Evolutionary conservation across 1,284 basidiomycete species (phyloP), one percentile per base, ranked within the genome.

Genomic region (Prillingera fragicola): DNA sequence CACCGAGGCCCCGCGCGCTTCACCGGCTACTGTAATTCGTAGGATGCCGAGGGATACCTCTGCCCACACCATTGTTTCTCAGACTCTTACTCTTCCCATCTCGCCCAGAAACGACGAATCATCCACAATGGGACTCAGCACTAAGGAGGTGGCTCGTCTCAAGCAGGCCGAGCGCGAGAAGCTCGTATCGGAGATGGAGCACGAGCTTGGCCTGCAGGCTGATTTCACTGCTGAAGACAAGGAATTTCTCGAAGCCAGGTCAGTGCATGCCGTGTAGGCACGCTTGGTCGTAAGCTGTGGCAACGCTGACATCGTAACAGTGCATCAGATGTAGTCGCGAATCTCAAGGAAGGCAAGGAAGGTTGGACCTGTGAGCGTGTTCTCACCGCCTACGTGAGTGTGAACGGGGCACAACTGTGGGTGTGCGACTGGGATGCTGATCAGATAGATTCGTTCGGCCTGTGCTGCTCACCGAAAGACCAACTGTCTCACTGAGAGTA

Each of bases 401-500:
- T 7, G 22, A 7, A 18, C 18, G 26, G 32, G 17, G 17, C 23
- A 14, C n/a, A n/a, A n/a, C n/a, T n/a, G n/a, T n/a, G n/a, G n/a
- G n/a, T n/a, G n/a, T n/a, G n/a, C n/a, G n/a, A n/a, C n/a, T n/a
- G n/a, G n/a, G n/a, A n/a, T 18, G 19, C 45, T 43, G 21, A 39
- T n/a, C 19, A 4, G 8, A 14, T 24, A 68, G 65, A 66, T 66
- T 35, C 45, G 64, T 36, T 45, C 62, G 12, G 64, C 65, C 1
- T 60, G 57, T 33, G 54, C 51, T 6, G 64, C 60, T 7, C 64
- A 68, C n/a, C 39, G 56, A 19, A 56, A 57, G 50, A 64, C 63
- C 10, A 68, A 68, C 48, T 66, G 64, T 23, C 29, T 68, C 22
- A 64, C 65, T 5, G 65, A 68, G 37, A 43, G 65, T 68, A 57